Percentiles rank a stretch among this genome's conserved stretches.
phyloP scores from a whole-genome alignment of 441 rosid species.

The Bocquillonia castaneifolia region DNA sequence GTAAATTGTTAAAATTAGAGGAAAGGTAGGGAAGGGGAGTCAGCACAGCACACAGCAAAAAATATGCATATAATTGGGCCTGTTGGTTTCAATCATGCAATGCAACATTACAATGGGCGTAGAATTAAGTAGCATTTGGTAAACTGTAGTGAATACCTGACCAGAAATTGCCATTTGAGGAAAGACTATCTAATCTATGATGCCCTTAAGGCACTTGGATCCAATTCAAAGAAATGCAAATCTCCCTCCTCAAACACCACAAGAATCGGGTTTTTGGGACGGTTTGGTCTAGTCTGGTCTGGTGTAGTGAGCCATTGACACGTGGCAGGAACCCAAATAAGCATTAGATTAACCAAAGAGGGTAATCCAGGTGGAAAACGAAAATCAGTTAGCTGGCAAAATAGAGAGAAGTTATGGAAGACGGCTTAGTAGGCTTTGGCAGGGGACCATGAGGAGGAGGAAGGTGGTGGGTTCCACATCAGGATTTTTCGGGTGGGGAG shows the following conservation, averaged over 20 bases:
- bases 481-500: slow-evolving; percentile 25
- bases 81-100: slow-evolving; percentile 26
- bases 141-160: not conserved
- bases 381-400: slow-evolving; percentile 11
- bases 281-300: too few species aligned
- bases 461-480: slow-evolving; percentile 16
- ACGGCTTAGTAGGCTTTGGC: slow-evolving; percentile 16
- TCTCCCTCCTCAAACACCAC: too few species aligned
- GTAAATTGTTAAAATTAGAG: too few species aligned
- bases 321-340: slow-evolving; percentile 26
- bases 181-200: not conserved
- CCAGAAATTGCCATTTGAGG: not conserved
- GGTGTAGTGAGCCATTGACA: not conserved
- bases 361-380: slow-evolving; percentile 29
- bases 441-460: not conserved
- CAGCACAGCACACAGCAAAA: not conserved
- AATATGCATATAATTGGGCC: slow-evolving; percentile 7
- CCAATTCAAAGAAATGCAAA: too few species aligned
- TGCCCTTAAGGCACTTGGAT: too few species aligned
- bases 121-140: not conserved
- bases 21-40: not conserved
- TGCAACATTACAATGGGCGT: slow-evolving; percentile 33
- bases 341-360: slow-evolving; percentile 17
- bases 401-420: slow-evolving; percentile 7
- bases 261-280: too few species aligned